Base-by-base conservation (phyloP, 2,329 filamentous ascomycete genomes). In the Elsinoe fawcettii region DNA sequence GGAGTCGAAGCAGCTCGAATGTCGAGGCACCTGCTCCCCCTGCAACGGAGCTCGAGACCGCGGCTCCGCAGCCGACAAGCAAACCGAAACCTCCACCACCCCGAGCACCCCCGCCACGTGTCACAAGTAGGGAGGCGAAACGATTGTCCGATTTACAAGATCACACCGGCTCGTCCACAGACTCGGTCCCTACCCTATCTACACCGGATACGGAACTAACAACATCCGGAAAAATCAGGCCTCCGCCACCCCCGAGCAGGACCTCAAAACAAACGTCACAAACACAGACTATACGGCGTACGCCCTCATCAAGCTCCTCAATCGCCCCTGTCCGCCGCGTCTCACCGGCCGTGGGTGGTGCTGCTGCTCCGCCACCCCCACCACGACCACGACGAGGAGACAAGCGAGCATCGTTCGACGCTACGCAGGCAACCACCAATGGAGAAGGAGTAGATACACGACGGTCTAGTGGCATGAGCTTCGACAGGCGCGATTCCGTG, bases 241-340 rank as follows among this genome's bases (percentile, higher is more conserved):
- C 54, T 2, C 54, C 54, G 8, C 54, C 54, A 32, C 54, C 54
- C 8, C 54, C 54, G 23, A 56, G 37, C 18, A 41, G 54, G 9
- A 16, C 30, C 20, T 23, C 39, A 14, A 27, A 37, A n/a, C 47
- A 56, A 27, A 9, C 14, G 6, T 47, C 54, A 2, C 23, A 49
- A n/a, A 25, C 20, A 18, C 54, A 34, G 27, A 16, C 41, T 14
- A n/a, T 56, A 6, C 37, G 37, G n/a, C 54, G 54, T n/a, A 56
- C 54, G 11, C 54, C 54, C 9, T 56, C 54, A 8, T 56, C 54
- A 5, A 56, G 54, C 41, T 55, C 53, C 8, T 56, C 54, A 16
- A 47, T 56, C 27, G 11, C 16, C 18, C 11, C 23, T 16, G 18
- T 25, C 11, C 54, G 54, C 23, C 37, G 37, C 11, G 22, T 34